Evolutionary conservation across 148 eudicot species (phyloP).

Genomic region (Dianthus caryophyllus): DNA sequence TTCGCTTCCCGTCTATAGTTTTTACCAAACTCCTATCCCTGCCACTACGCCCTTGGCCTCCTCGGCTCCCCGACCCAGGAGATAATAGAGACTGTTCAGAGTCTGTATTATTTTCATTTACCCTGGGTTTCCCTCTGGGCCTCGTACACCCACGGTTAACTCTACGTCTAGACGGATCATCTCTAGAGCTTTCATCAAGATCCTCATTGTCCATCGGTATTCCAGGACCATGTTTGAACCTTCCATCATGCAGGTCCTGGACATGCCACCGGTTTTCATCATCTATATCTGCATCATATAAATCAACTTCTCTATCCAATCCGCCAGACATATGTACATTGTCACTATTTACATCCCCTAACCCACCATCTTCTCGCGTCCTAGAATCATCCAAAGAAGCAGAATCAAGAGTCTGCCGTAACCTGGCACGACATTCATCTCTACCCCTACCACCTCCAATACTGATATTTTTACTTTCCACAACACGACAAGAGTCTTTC

Average conservation of each 20-base stretch:
- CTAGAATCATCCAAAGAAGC: slow-evolving; percentile 53
- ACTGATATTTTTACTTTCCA: slow-evolving; percentile 50
- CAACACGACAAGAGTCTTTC: slow-evolving; percentile 44
- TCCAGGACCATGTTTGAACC: slow-evolving; percentile 40
- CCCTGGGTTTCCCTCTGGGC: slow-evolving; percentile 51
- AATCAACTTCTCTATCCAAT: slow-evolving; percentile 33
- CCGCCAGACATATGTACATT: slow-evolving; percentile 38
- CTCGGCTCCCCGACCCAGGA: slow-evolving; percentile 65
- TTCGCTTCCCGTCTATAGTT: slow-evolving; percentile 43
- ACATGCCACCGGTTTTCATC: slow-evolving; percentile 45
- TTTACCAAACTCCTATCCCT: slow-evolving; percentile 43
- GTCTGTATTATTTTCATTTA: slow-evolving; percentile 44
- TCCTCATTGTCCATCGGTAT: slow-evolving; percentile 54
- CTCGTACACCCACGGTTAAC: slow-evolving; percentile 39
- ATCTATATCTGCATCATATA: slow-evolving; percentile 40
- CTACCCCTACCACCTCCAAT: slow-evolving; percentile 41
- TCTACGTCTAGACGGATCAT: slow-evolving; percentile 55
- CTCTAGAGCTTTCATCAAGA: slow-evolving; percentile 48
- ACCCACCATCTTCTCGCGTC: slow-evolving; percentile 45
- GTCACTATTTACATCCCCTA: slow-evolving; percentile 39
- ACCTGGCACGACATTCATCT: slow-evolving; percentile 68
- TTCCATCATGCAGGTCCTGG: slow-evolving; percentile 51
- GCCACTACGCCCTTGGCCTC: slow-evolving; percentile 43
- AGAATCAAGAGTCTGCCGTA: slow-evolving; percentile 46
- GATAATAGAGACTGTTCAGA: slow-evolving; percentile 52